Conservation (phyloP, 2,329 filamentous ascomycete genomes). For the Beauveria sp. region DNA sequence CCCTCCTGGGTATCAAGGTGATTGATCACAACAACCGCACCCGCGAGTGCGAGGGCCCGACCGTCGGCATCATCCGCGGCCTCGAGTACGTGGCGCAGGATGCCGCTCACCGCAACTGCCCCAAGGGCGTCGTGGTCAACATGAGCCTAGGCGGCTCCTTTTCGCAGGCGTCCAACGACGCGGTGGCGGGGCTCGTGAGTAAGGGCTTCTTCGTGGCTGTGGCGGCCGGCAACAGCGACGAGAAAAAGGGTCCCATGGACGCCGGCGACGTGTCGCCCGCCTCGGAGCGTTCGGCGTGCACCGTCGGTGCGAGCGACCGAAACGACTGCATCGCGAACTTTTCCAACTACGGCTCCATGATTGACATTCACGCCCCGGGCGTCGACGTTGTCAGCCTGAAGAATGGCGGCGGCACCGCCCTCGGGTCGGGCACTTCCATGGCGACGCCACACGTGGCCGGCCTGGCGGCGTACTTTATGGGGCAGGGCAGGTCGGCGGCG, state of each 20-base stretch:
- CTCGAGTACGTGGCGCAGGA: conserved; percentile 25
- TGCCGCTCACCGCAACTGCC: conserved; percentile 18
- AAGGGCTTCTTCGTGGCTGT: conserved; percentile 15
- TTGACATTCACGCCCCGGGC: conserved; percentile 44
- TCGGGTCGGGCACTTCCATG: conserved; percentile 41
- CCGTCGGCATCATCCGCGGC: conserved; percentile 19
- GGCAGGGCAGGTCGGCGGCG: not conserved
- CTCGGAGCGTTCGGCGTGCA: conserved; percentile 17
- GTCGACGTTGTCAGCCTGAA: not conserved
- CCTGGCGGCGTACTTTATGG: conserved; percentile 19
- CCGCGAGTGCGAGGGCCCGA: conserved; percentile 9
- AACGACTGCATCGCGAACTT: conserved; percentile 28
- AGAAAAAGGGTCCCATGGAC: not conserved
- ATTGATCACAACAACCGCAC: conserved; percentile 15
- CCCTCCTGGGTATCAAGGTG: conserved; percentile 34
- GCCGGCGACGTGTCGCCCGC: conserved; percentile 13
- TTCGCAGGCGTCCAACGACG: conserved; percentile 19
- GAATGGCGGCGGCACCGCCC: conserved; percentile 6
- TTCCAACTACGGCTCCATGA: conserved; percentile 31
- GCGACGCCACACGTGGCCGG: conserved; percentile 36
- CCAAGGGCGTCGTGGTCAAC: conserved; percentile 31
- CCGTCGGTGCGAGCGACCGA: conserved; percentile 20
- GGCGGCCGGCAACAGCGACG: conserved; percentile 15
- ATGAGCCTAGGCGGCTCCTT: conserved; percentile 29
- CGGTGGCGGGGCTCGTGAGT: conserved; percentile 25